These are phyloP conservation scores for Solanum dulcamara DNA, from an alignment of 257 asterid species.

Conservation along the genomic window DNA sequence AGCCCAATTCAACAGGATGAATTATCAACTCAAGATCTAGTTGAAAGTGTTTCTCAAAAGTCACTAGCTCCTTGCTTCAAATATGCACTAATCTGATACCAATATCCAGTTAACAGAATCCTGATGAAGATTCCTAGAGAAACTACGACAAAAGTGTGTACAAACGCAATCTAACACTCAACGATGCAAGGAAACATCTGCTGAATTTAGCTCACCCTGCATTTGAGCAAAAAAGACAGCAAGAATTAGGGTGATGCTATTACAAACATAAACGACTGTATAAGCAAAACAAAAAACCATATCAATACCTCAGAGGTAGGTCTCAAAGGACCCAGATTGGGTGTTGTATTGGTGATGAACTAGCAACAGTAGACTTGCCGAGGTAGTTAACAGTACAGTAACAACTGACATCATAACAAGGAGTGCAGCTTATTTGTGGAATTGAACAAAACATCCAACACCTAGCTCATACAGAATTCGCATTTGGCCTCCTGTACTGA, in stretches of 20 bases:
- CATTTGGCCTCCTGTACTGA: constrained; percentile 51
- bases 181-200: neutral
- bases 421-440: constrained; percentile 20
- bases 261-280: neutral
- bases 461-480: constrained; percentile 34
- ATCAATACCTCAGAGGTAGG: constrained; percentile 32
- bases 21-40: constrained; percentile 18
- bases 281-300: neutral
- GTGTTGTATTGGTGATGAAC: constrained; percentile 38
- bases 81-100: constrained; percentile 8
- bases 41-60: constrained; percentile 17
- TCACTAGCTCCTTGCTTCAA: constrained; percentile 5
- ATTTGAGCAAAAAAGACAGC: neutral
- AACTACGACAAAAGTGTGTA: neutral
- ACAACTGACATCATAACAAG: constrained; percentile 1
- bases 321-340: constrained; percentile 32
- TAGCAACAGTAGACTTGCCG: constrained; percentile 11
- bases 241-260: neutral
- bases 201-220: neutral
- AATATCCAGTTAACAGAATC: constrained; percentile 28
- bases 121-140: neutral
- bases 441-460: constrained; percentile 14
- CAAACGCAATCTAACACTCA: neutral
- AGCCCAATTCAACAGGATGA: constrained; percentile 10
- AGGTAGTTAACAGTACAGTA: constrained; percentile 8